phyloP scores from a whole-genome alignment of 1,139 yeast species.

The Debaryomycetaceae sp. region DNA sequence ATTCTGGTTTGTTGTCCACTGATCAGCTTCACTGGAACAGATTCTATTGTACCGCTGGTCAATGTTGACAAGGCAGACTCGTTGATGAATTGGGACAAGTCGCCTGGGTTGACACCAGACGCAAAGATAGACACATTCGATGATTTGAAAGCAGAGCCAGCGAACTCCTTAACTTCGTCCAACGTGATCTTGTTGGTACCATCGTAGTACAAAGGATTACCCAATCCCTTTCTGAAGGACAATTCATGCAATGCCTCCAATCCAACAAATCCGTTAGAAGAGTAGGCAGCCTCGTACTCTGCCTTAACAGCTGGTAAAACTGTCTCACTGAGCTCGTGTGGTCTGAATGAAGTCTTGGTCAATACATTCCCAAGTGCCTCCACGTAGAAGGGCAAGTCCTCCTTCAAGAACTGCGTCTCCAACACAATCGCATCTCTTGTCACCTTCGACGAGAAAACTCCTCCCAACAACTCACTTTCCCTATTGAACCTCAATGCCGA shows the following conservation, averaged over 20 bases:
- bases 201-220: conserved; percentile 77
- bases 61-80: conserved; percentile 67
- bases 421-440: conserved; percentile 84
- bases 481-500: conserved; percentile 92
- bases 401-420: conserved; percentile 77
- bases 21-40: conserved; percentile 42
- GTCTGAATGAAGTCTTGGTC: conserved; percentile 69
- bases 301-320: conserved; percentile 76
- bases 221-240: conserved; percentile 86
- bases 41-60: conserved; percentile 53
- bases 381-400: conserved; percentile 88
- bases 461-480: conserved; percentile 94
- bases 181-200: conserved; percentile 55
- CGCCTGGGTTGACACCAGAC: conserved; percentile 70
- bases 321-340: conserved; percentile 77
- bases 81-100: conserved; percentile 63
- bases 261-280: conserved; percentile 58
- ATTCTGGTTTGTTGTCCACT: conserved; percentile 75
- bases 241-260: conserved; percentile 76
- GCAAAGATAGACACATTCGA: conserved; percentile 71
- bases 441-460: conserved; percentile 63
- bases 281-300: conserved; percentile 48
- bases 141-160: conserved; percentile 65
- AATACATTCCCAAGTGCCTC: conserved; percentile 80
- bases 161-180: conserved; percentile 67